A percentile compares a stretch with the other conserved stretches of the same genome.
These are phyloP conservation scores for Przewalskia tangutica DNA, from an alignment of 257 asterid species.

Conservation along the genomic window DNA sequence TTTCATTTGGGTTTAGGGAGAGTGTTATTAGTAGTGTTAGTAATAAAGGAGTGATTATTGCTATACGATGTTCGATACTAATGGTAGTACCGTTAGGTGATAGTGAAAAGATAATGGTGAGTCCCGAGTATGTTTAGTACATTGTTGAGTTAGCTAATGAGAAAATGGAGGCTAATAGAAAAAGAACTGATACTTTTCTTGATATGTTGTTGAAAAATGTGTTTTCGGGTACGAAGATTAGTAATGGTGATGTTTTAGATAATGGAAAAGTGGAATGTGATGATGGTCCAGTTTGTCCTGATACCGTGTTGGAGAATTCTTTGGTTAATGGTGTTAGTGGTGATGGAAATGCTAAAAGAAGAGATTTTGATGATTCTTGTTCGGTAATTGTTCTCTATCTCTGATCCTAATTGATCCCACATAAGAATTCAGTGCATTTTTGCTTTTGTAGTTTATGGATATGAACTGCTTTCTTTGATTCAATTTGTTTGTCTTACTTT, in stretches of 20 bases:
- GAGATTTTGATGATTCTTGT: conserved; percentile 15
- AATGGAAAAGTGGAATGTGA: conserved; percentile 13
- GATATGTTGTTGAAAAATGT: conserved; percentile 41
- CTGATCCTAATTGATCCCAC: neutral
- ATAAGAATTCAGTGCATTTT: neutral
- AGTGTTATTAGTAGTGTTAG: conserved; percentile 72
- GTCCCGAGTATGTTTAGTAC: conserved; percentile 57
- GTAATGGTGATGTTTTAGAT: neutral
- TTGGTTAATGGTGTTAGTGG: conserved; percentile 20
- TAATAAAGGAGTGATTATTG: conserved; percentile 68
- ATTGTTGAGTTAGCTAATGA: conserved; percentile 69
- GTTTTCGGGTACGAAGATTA: conserved; percentile 19
- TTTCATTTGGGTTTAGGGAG: conserved; percentile 85
- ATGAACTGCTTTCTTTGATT: neutral
- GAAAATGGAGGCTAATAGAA: conserved; percentile 76
- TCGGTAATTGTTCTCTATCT: conserved; percentile 30
- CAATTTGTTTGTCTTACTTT: no score
- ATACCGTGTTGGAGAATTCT: conserved; percentile 17
- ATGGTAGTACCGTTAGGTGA: conserved; percentile 85
- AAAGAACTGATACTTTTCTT: conserved; percentile 49
- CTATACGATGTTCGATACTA: conserved; percentile 75
- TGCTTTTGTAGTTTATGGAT: neutral
- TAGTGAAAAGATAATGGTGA: conserved; percentile 46
- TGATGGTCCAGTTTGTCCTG: conserved; percentile 16
- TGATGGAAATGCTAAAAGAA: conserved; percentile 23